Evolutionary conservation across 176 grass and related monocot genomes (phyloP), one percentile per base, ranked within the genome.

Genomic region (Zoysia japonica): DNA sequence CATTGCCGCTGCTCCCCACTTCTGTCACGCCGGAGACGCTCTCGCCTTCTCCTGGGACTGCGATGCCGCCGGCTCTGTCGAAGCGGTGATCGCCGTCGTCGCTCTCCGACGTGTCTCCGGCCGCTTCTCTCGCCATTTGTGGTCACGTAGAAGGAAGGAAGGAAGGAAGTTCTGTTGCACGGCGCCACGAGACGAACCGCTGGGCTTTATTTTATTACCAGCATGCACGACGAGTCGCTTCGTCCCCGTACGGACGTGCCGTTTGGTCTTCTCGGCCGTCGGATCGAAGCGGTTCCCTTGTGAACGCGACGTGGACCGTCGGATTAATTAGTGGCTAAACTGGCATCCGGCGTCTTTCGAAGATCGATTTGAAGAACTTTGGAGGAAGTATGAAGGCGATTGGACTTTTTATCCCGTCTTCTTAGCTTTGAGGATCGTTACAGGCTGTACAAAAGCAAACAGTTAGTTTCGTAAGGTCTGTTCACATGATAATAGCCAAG

Each of bases 11-110:
- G 75, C 43, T 79, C 44, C 39, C 69, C 6, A 15, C 75, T 6
- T 79, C 80, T 11, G 81, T 84, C 70, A 78, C 46, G 54, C 47
- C 45, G 47, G 81, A 84, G 49, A 4, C n/a, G 46, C 74, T 19
- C 11, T 40, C 39, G 38, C 13, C 17, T 2, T 42, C 51, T 5
- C 50, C 41, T 7, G 11, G 0, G 5, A 14, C 35, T 2, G 11
- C 10, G 13, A 35, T 54, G 36, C 35, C 47, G 5, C 1, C 9
- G 60, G 12, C 49, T 17, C 1, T 11, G 61, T 3, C 2, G 9
- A 35, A 47, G 2, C 11, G 2, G 46, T 14, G 19, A 19, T 20
- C 7, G n/a, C 11, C 70, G 14, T 9, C 47, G 71, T 9, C 19
- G 8, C 53, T 45, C 55, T 36, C 6, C 35, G 60, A 57, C 74